phyloP scores from a whole-genome alignment of 768 basidiomycete species.

The Naganishia kalamii region DNA sequence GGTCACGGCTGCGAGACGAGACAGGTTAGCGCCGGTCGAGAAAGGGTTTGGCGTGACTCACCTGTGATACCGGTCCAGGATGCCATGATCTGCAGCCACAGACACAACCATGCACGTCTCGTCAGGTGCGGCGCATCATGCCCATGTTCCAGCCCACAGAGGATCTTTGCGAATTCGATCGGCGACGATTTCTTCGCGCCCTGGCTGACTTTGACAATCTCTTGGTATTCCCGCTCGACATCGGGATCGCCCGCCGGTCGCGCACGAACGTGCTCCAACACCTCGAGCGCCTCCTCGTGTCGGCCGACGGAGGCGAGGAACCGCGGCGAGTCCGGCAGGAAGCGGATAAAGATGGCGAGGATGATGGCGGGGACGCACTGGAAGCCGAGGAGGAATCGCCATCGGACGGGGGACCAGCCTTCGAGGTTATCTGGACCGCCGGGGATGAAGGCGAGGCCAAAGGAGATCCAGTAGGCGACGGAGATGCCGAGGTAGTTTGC shows the following conservation, averaged over 20 bases:
- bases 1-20: slow-evolving; percentile 12
- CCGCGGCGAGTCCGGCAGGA: slow-evolving; percentile 30
- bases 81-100: slow-evolving; percentile 34
- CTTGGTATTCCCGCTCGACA: slow-evolving; percentile 23
- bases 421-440: slow-evolving; percentile 9
- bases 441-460: slow-evolving; percentile 26
- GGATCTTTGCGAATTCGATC: slow-evolving; percentile 18
- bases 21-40: too few species aligned
- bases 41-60: slow-evolving; percentile 9
- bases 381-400: slow-evolving; percentile 31
- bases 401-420: slow-evolving; percentile 24
- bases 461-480: slow-evolving; percentile 29
- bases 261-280: slow-evolving; percentile 28
- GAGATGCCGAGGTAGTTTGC: slow-evolving; percentile 30
- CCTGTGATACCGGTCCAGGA: slow-evolving; percentile 29
- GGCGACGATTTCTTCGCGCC: slow-evolving; percentile 17
- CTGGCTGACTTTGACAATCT: slow-evolving; percentile 21
- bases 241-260: neutral
- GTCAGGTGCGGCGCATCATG: slow-evolving; percentile 21
- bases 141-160: neutral
- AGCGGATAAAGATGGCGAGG: slow-evolving; percentile 23
- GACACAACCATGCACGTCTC: slow-evolving; percentile 28
- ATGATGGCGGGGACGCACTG: slow-evolving; percentile 31
- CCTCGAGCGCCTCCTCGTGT: slow-evolving; percentile 24
- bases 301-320: slow-evolving; percentile 28